Percentiles rank a stretch among this genome's conserved stretches.
These are phyloP conservation scores for Pseudocercospora fijiensis DNA, from an alignment of 2,329 filamentous ascomycete species.

Conservation along the genomic window DNA sequence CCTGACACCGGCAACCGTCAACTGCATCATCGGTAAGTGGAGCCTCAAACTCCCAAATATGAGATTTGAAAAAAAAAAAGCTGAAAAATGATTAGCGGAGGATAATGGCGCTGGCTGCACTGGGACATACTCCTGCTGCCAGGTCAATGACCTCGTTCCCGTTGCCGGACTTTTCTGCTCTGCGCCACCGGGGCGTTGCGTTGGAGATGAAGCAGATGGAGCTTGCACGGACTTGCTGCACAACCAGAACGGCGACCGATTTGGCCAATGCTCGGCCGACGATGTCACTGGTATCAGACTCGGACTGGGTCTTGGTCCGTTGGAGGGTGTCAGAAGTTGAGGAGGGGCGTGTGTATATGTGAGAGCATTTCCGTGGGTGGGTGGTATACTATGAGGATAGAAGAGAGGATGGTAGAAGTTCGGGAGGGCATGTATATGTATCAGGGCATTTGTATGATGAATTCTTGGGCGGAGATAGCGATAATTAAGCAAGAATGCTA, in stretches of 20 bases:
- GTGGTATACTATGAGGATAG: not conserved
- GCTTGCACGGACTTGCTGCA: constrained; percentile 6
- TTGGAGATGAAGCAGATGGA: constrained; percentile 13
- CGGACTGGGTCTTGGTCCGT: constrained; percentile 1
- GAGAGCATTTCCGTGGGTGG: not conserved
- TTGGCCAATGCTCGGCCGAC: constrained; percentile 5
- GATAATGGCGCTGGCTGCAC: constrained; percentile 17
- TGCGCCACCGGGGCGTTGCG: constrained; percentile 23
- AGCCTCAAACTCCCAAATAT: not conserved
- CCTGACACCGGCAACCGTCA: constrained; percentile 24
- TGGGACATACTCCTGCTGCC: constrained; percentile 22
- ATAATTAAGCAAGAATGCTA: not conserved
- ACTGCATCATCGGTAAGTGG: constrained; percentile 22
- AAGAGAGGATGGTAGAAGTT: not conserved
- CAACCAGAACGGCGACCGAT: not conserved
- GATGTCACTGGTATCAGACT: constrained; percentile 5
- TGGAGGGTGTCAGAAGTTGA: too few species aligned
- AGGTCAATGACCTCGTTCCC: constrained; percentile 23
- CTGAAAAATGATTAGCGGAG: constrained; percentile 1
- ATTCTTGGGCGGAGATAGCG: not conserved
- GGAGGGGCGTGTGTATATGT: too few species aligned
- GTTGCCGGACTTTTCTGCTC: constrained; percentile 24
- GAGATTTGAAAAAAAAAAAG: too few species aligned
- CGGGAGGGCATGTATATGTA: not conserved
- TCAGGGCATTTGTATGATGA: not conserved